phyloP scores from a whole-genome alignment of 2,329 filamentous ascomycete species.

The Neofusicoccum cordaticola region DNA sequence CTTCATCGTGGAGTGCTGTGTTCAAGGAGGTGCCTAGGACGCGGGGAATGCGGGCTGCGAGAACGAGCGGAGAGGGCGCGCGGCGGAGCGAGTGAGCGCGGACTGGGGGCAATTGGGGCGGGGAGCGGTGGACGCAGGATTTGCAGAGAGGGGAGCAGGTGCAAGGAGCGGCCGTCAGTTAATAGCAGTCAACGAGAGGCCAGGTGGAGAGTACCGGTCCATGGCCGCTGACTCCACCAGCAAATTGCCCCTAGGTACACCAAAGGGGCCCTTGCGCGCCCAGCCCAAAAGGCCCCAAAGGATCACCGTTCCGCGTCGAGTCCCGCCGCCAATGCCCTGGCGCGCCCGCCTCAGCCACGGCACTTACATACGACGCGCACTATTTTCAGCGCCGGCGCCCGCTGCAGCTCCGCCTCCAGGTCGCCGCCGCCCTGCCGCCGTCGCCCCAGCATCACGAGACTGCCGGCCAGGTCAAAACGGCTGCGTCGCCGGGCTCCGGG shows the following conservation, averaged over 20 bases:
- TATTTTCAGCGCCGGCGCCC: neutral
- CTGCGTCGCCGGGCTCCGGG: neutral
- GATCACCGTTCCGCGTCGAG: conserved; percentile 11
- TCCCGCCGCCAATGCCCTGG: conserved; percentile 7
- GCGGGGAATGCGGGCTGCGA: neutral
- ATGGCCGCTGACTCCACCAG: conserved; percentile 1
- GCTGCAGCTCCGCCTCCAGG: neutral
- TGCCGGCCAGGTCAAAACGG: neutral
- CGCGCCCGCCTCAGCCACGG: conserved; percentile 2
- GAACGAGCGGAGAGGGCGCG: conserved; percentile 11
- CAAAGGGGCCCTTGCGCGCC: neutral
- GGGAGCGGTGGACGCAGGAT: neutral
- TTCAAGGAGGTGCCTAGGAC: conserved; percentile 9
- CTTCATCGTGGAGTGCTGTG: conserved; percentile 17
- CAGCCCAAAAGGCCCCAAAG: neutral
- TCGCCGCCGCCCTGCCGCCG: neutral
- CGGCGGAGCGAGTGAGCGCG: neutral
- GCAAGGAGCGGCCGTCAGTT: conserved; percentile 7
- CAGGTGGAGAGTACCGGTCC: conserved; percentile 13
- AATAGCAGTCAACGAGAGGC: conserved; percentile 12
- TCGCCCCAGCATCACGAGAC: conserved; percentile 12
- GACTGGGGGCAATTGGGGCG: neutral
- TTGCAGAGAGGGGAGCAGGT: neutral
- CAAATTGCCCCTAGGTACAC: conserved; percentile 12
- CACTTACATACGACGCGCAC: neutral